Evolutionary conservation across 1,284 basidiomycete species (phyloP).

Genomic region (Singerocomus rubriflavus): DNA sequence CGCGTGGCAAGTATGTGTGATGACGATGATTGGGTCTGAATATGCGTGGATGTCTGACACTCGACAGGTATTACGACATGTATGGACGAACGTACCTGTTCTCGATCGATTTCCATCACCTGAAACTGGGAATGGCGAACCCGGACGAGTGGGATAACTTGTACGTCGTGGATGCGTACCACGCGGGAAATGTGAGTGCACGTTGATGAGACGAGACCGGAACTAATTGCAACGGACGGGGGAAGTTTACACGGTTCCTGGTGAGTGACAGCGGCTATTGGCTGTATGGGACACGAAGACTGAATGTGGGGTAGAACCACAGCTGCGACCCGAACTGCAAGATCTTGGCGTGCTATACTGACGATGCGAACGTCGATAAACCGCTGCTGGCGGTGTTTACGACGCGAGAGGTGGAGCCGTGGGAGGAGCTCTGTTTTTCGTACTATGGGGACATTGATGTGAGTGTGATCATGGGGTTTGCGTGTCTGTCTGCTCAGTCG

Average conservation of each 20-base stretch:
- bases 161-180: conserved; percentile 79
- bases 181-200: conserved; percentile 75
- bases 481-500: not conserved
- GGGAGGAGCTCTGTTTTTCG: conserved; percentile 81
- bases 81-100: conserved; percentile 84
- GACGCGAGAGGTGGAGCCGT: conserved; percentile 53
- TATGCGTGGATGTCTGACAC: not conserved
- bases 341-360: conserved; percentile 69
- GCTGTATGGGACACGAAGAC: conserved; percentile 1
- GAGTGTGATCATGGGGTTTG: not conserved
- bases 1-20: conserved; percentile 58
- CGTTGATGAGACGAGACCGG: not conserved
- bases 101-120: conserved; percentile 73
- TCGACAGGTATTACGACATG: conserved; percentile 66
- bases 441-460: conserved; percentile 60
- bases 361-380: conserved; percentile 58
- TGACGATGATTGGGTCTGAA: too few species aligned
- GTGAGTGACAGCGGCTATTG: conserved; percentile 36
- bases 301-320: conserved; percentile 63
- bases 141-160: conserved; percentile 37
- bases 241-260: conserved; percentile 66
- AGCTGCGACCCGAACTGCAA: conserved; percentile 85
- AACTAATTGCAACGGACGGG: conserved; percentile 12
- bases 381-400: conserved; percentile 73
- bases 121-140: conserved; percentile 40